Base-by-base conservation (phyloP, 805 yeast species). In the Cephaloascus albidus region DNA sequence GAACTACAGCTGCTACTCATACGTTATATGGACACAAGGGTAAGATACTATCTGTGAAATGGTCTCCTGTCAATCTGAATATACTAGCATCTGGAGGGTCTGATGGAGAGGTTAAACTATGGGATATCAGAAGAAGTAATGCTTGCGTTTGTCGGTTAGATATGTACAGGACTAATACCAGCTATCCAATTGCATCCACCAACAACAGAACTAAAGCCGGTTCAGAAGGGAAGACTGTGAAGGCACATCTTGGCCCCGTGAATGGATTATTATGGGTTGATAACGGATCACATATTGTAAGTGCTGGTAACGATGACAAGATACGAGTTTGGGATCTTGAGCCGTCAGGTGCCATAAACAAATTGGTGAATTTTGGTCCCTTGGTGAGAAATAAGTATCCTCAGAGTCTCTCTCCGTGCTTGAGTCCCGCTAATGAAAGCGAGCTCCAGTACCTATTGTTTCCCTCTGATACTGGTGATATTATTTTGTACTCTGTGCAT, bases 241-340 rank as follows among this genome's bases (percentile, higher is more conserved):
- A 75, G 48, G 90, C 95, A 0, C 97, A 89, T 50, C 68, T 77
- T 51, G 83, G 80, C 2, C 76, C 81, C 1, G 86, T 87, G 26
- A 88, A 88, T 55, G 94, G 95, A 1, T 50, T 89, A 3, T 59
- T 69, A 14, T 89, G 96, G 93, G 74, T 74, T 42, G 79, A 74
- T 8, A 49, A 57, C 15, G 96, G 96, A 0, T 65, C 68, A 30
- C 64, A 70, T 33, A 51, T 90, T 27, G 60, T 79, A 16, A 75
- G 87, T 1, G 64, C 82, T 0, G 96, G 95, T 0, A 72, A 76
- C 38, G 97, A 89, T 55, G 95, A 88, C 39, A 82, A 77, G 48
- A 70, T 86, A 8, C 61, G 87, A 16, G 76, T 82, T 1, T 89
- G 97, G 97, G 81, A 81, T 47, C 60, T 84, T 58, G 51, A 57